These are phyloP conservation scores for Dysphania ambrosioides DNA, from an alignment of 148 eudicot species.

Conservation along the genomic window DNA sequence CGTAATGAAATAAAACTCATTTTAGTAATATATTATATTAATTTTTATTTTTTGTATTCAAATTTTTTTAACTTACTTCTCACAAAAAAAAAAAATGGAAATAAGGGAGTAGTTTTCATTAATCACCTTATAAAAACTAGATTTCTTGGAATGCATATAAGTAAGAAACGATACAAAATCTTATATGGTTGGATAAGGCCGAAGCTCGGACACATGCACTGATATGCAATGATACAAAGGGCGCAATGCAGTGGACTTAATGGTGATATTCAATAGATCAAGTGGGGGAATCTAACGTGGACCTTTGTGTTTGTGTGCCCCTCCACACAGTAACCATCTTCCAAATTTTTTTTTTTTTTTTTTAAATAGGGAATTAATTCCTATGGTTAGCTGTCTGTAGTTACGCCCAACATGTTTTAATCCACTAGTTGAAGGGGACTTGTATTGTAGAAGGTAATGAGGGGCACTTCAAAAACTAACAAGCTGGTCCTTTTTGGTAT, in stretches of 20 bases:
- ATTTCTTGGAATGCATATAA: too few relatives aligned
- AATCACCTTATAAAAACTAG: too few relatives aligned
- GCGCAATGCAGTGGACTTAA: not conserved
- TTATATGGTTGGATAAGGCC: not conserved
- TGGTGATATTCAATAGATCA: not conserved
- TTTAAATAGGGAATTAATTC: not conserved
- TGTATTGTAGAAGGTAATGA: not conserved
- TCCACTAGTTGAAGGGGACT: not conserved
- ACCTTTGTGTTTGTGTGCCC: not conserved
- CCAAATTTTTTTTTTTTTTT: too few relatives aligned
- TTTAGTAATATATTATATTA: too few relatives aligned
- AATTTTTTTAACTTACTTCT: too few relatives aligned
- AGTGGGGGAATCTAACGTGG: not conserved
- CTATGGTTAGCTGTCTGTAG: not conserved
- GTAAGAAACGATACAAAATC: too few relatives aligned
- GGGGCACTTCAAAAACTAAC: not conserved
- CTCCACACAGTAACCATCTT: not conserved
- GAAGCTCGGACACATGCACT: not conserved
- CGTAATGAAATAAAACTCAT: too few relatives aligned
- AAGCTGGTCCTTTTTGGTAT: not conserved
- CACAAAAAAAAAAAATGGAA: too few relatives aligned
- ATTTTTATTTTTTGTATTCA: too few relatives aligned
- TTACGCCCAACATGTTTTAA: constrained; percentile 3
- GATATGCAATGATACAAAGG: not conserved
- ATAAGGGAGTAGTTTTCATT: too few relatives aligned